Conservation (phyloP, 192 early-diverging fungal genomes). For the Mortierella antarctica region DNA sequence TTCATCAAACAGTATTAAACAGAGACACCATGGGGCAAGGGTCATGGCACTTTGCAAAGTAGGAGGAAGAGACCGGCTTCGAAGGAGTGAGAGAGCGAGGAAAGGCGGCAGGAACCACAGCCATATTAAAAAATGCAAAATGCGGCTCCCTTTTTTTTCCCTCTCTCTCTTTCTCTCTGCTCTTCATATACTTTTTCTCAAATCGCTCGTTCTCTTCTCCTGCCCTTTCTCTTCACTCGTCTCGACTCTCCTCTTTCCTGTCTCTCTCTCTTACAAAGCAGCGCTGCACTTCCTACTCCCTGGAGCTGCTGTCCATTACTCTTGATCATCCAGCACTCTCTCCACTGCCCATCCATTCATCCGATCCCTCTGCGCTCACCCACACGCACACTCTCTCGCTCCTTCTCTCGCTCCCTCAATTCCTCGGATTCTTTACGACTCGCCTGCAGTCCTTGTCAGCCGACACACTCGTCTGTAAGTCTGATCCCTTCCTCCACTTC, state of each 20-base stretch:
- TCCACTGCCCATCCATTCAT: neutral
- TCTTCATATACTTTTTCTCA: neutral
- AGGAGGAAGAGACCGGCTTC: neutral
- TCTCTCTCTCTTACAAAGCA: neutral
- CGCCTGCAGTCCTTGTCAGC: slow-evolving; percentile 2
- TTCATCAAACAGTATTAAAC: too few relatives aligned
- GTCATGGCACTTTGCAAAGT: too few relatives aligned
- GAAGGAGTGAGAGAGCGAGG: neutral
- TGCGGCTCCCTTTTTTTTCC: neutral
- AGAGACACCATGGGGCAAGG: too few relatives aligned
- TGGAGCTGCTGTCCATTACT: too few relatives aligned
- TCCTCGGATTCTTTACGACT: neutral
- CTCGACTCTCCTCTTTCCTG: neutral
- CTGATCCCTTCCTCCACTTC: neutral
- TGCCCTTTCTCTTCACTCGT: neutral
- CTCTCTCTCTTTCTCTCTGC: neutral
- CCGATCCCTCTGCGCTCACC: neutral
- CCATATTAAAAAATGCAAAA: neutral
- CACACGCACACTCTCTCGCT: neutral
- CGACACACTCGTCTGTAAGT: neutral
- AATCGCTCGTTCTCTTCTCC: slow-evolving; percentile 7
- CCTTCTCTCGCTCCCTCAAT: neutral
- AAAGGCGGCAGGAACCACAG: neutral
- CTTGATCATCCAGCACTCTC: too few relatives aligned
- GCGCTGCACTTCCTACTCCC: too few relatives aligned